These are phyloP conservation scores for Mucor saturninus DNA, from an alignment of 371 early-diverging fungal species.

Conservation along the genomic window DNA sequence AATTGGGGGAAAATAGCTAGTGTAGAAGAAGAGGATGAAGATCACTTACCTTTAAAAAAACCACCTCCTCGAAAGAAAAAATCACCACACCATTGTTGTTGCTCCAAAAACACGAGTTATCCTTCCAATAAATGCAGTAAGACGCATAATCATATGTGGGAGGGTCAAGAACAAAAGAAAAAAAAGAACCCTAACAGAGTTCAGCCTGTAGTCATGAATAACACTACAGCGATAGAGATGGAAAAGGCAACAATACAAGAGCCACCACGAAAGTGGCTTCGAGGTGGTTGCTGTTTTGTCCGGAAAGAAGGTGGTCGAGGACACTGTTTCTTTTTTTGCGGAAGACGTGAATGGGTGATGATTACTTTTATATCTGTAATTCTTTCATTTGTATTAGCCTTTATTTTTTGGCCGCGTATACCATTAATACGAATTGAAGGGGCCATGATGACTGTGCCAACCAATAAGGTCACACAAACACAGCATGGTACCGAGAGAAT, in stretches of 20 bases:
- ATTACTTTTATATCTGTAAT: slow-evolving; percentile 23
- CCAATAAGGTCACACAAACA: slow-evolving; percentile 23
- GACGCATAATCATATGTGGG: slow-evolving; percentile 5
- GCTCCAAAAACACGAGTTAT: not conserved
- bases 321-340: slow-evolving; percentile 3
- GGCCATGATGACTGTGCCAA: slow-evolving; percentile 22
- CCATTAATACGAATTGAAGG: slow-evolving; percentile 42
- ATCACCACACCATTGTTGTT: not conserved
- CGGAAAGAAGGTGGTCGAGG: not conserved
- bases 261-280: slow-evolving; percentile 7
- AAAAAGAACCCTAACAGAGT: not conserved
- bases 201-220: not conserved
- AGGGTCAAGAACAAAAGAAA: not conserved
- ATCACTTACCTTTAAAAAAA: slow-evolving; percentile 2
- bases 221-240: not conserved
- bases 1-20: not conserved
- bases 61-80: not conserved
- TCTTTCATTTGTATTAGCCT: slow-evolving; percentile 18
- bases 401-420: slow-evolving; percentile 37
- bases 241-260: not conserved
- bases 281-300: slow-evolving; percentile 14
- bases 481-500: slow-evolving; percentile 14
- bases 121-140: not conserved
- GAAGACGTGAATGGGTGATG: slow-evolving; percentile 26
- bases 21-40: not conserved